Conservation (phyloP, 2,329 filamentous ascomycete species). For the Rhynchosporium graminicola region DNA sequence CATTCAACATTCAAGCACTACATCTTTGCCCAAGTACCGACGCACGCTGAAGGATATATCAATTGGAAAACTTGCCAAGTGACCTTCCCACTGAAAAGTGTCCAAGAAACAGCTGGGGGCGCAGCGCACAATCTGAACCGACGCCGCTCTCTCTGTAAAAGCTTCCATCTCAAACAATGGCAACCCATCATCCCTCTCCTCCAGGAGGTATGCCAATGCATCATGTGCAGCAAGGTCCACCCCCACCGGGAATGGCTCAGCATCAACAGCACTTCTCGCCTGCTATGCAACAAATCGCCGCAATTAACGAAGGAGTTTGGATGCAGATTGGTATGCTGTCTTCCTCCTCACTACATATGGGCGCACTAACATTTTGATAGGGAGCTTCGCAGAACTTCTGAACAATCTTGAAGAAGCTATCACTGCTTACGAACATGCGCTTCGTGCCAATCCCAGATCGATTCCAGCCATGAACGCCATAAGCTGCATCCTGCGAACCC, state of each 20-base stretch:
- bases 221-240: constrained; percentile 39
- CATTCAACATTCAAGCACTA: background rate
- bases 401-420: constrained; percentile 88
- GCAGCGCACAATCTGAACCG: constrained; percentile 4
- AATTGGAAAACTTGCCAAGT: background rate
- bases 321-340: constrained; percentile 79
- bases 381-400: constrained; percentile 82
- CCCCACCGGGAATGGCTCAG: constrained; percentile 35
- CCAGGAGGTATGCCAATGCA: constrained; percentile 59
- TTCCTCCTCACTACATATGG: background rate
- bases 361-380: constrained; percentile 48
- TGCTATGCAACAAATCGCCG: constrained; percentile 71
- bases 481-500: constrained; percentile 84
- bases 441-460: constrained; percentile 85
- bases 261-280: constrained; percentile 34
- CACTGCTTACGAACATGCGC: constrained; percentile 84
- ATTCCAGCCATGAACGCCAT: constrained; percentile 93
- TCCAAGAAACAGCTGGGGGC: background rate
- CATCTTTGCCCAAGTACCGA: background rate
- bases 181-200: constrained; percentile 41
- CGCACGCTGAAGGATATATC: background rate
- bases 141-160: background rate
- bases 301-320: constrained; percentile 87
- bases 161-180: constrained; percentile 30
- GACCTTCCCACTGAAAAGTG: background rate